phyloP scores from a whole-genome alignment of 164 flowering plant species.

The Paratinospora sagittata region DNA sequence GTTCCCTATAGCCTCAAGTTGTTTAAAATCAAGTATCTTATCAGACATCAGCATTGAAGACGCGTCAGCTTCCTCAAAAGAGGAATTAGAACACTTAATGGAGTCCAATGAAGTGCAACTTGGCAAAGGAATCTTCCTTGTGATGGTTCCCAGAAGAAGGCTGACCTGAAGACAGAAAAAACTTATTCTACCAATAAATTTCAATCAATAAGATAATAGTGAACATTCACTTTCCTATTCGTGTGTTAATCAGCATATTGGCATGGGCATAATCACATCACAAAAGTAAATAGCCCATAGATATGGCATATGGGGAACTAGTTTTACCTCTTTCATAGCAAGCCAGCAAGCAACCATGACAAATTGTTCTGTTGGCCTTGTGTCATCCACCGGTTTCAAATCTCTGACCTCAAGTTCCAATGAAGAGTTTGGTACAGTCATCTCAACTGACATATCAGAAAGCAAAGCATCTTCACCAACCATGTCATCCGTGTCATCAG shows the following conservation, averaged over 20 bases:
- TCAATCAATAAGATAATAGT: neutral
- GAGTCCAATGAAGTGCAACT: conserved; percentile 26
- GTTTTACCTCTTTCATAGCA: conserved; percentile 94
- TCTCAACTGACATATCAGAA: conserved; percentile 39
- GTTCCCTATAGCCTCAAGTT: conserved; percentile 78
- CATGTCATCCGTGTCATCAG: conserved; percentile 79
- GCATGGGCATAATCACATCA: neutral
- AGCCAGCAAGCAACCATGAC: conserved; percentile 99
- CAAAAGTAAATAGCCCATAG: neutral
- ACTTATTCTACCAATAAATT: neutral
- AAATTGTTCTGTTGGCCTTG: conserved; percentile 59
- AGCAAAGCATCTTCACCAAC: conserved; percentile 49
- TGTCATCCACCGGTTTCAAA: conserved; percentile 22
- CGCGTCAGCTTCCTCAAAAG: conserved; percentile 24
- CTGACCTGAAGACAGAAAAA: conserved; percentile 62
- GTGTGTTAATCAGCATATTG: neutral
- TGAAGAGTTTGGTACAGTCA: conserved; percentile 17
- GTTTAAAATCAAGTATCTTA: conserved; percentile 65
- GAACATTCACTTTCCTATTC: neutral
- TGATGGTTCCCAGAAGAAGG: conserved; percentile 90
- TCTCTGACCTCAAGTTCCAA: conserved; percentile 29
- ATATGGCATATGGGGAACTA: conserved; percentile 2
- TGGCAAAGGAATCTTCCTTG: conserved; percentile 86
- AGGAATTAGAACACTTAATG: conserved; percentile 11
- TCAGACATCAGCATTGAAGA: conserved; percentile 15